These are phyloP conservation scores for Corymbia citriodora DNA, from an alignment of 441 rosid genomes.

Conservation along the genomic window DNA sequence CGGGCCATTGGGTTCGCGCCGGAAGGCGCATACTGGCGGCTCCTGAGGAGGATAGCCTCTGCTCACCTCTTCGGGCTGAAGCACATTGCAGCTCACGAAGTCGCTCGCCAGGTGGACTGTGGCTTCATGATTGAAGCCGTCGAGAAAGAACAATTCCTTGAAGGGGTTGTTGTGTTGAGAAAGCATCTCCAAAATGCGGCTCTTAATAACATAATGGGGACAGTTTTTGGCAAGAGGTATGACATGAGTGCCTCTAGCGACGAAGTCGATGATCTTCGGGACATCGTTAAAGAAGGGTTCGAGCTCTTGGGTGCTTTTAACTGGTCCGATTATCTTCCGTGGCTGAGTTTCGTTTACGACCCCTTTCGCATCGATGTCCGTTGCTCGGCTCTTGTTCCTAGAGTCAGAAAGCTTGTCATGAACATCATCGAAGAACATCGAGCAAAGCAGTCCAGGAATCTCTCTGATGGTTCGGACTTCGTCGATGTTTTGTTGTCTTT, in stretches of 20 bases:
- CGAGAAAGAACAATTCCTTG: constrained; percentile 10
- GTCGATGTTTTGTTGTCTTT: constrained; percentile 72
- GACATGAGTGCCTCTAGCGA: constrained; percentile 16
- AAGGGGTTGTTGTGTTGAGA: constrained; percentile 33
- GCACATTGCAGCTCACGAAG: constrained; percentile 28
- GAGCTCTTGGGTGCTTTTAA: constrained; percentile 75
- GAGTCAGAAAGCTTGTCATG: constrained; percentile 45
- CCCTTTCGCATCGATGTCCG: constrained; percentile 47
- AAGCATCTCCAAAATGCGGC: constrained; percentile 64
- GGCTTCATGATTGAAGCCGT: constrained; percentile 14
- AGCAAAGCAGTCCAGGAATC: background rate
- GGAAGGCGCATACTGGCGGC: constrained; percentile 41
- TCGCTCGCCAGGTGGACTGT: constrained; percentile 21
- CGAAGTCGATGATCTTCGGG: constrained; percentile 41
- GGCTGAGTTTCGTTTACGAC: constrained; percentile 50
- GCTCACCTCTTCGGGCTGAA: constrained; percentile 37
- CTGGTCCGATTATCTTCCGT: constrained; percentile 65
- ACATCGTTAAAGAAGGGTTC: constrained; percentile 73
- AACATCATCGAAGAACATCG: constrained; percentile 49
- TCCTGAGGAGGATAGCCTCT: constrained; percentile 39
- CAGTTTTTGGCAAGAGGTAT: constrained; percentile 68
- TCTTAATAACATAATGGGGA: constrained; percentile 72
- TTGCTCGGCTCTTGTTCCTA: constrained; percentile 58
- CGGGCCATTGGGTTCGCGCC: constrained; percentile 69
- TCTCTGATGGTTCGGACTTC: constrained; percentile 39